Conservation (phyloP, 2,329 filamentous ascomycete genomes). For the Gnomoniopsis smithogilvyi region DNA sequence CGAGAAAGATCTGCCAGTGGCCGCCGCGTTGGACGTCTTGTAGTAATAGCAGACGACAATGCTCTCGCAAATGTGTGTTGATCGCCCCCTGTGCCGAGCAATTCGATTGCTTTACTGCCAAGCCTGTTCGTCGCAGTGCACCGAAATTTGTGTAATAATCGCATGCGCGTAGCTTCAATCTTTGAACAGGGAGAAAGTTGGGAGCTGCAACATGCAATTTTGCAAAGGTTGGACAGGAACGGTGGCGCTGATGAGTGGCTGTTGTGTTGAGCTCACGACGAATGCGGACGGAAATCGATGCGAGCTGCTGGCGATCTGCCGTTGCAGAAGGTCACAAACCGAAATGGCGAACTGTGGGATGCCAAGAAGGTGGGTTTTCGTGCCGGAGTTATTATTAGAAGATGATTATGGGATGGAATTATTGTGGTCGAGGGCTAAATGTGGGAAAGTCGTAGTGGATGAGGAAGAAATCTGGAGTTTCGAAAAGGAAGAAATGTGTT, state of each 20-base stretch:
- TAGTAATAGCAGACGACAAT: background rate
- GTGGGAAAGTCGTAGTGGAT: background rate
- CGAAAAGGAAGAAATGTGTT: background rate
- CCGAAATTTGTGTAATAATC: constrained; percentile 9
- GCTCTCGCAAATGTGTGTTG: background rate
- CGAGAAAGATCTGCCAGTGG: background rate
- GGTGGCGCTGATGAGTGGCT: background rate
- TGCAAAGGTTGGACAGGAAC: constrained; percentile 4
- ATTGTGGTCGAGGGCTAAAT: background rate
- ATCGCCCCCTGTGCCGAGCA: constrained; percentile 9
- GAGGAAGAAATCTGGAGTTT: background rate
- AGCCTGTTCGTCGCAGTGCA: constrained; percentile 10
- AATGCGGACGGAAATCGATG: constrained; percentile 1
- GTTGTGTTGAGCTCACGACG: background rate
- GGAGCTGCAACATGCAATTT: background rate
- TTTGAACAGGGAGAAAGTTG: background rate
- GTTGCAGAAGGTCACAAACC: background rate
- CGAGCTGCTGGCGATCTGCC: background rate
- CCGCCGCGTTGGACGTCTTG: background rate
- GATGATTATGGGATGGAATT: no score
- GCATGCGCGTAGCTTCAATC: background rate
- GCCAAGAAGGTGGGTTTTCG: constrained; percentile 6
- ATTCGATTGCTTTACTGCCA: constrained; percentile 14
- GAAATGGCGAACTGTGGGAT: constrained; percentile 6
- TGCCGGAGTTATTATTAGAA: background rate